These are phyloP conservation scores for Aspergillus mulundensis DNA, from an alignment of 495 filamentous ascomycete genomes.

Conservation along the genomic window DNA sequence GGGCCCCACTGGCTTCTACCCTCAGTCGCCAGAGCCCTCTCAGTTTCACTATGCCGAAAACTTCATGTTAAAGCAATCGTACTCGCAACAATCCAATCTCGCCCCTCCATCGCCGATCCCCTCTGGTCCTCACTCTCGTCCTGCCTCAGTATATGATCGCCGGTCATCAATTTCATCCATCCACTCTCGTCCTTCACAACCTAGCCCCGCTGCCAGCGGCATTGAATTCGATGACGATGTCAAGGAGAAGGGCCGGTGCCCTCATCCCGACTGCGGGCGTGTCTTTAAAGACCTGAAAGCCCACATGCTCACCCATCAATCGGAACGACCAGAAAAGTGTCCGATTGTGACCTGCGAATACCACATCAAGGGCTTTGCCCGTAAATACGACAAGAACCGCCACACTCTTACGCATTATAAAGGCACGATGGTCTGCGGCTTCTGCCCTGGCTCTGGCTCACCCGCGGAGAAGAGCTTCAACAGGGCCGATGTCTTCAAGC, in stretches of 20 bases:
- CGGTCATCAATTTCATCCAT: slow-evolving; percentile 54
- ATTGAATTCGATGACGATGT: slow-evolving; percentile 58
- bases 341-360: slow-evolving; percentile 94
- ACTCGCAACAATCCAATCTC: slow-evolving; percentile 26
- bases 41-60: slow-evolving; percentile 27
- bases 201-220: slow-evolving; percentile 49
- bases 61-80: slow-evolving; percentile 24
- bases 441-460: slow-evolving; percentile 90
- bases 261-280: slow-evolving; percentile 78
- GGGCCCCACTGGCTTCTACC: slow-evolving; percentile 26
- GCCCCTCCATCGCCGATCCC: slow-evolving; percentile 37
- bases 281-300: slow-evolving; percentile 94
- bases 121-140: slow-evolving; percentile 32
- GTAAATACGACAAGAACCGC: slow-evolving; percentile 99
- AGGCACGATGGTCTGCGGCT: slow-evolving; percentile 98
- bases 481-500: slow-evolving; percentile 97
- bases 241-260: slow-evolving; percentile 69
- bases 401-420: slow-evolving; percentile 99
- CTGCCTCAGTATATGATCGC: slow-evolving; percentile 38
- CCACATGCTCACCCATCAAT: slow-evolving; percentile 94
- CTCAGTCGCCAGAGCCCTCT: slow-evolving; percentile 34
- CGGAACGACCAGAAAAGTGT: slow-evolving; percentile 93
- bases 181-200: slow-evolving; percentile 52
- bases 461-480: slow-evolving; percentile 98
- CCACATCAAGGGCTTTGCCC: slow-evolving; percentile 89